A percentile compares a stretch with the other conserved stretches of the same genome.
Conservation (phyloP, 805 yeast species). For the Yarrowia bubula region DNA sequence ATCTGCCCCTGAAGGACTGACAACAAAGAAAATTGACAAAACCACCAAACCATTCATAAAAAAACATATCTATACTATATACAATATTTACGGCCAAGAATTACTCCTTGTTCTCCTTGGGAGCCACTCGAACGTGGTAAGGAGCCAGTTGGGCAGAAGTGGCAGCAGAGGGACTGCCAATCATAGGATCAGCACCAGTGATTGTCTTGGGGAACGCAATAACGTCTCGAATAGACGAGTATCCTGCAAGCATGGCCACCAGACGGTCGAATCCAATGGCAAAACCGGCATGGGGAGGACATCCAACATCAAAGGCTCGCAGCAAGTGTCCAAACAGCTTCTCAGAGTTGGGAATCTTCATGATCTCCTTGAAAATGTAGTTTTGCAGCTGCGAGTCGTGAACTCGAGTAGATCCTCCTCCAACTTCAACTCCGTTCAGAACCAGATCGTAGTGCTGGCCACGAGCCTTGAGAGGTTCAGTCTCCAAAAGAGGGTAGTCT, state of each 20-base stretch:
- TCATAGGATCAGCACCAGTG: conserved; percentile 83
- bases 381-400: conserved; percentile 81
- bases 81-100: not conserved
- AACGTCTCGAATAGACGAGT: conserved; percentile 80
- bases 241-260: conserved; percentile 84
- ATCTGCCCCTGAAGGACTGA: no score
- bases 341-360: conserved; percentile 58
- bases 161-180: conserved; percentile 77
- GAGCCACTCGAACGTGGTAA: conserved; percentile 48
- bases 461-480: conserved; percentile 59
- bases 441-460: conserved; percentile 96
- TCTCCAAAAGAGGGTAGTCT: conserved; percentile 58
- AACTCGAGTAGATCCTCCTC: conserved; percentile 96
- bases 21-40: no score
- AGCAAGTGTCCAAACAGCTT: conserved; percentile 80
- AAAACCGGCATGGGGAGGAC: conserved; percentile 98
- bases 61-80: not conserved
- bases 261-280: conserved; percentile 94
- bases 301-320: conserved; percentile 78
- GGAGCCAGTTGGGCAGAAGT: conserved; percentile 48
- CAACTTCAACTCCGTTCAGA: conserved; percentile 89
- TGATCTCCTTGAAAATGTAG: conserved; percentile 62
- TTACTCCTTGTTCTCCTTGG: conserved; percentile 5
- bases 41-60: no score
- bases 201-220: conserved; percentile 94